phyloP scores from a whole-genome alignment of 2,329 filamentous ascomycete genomes.

The Dendrostoma leiphaemia region DNA sequence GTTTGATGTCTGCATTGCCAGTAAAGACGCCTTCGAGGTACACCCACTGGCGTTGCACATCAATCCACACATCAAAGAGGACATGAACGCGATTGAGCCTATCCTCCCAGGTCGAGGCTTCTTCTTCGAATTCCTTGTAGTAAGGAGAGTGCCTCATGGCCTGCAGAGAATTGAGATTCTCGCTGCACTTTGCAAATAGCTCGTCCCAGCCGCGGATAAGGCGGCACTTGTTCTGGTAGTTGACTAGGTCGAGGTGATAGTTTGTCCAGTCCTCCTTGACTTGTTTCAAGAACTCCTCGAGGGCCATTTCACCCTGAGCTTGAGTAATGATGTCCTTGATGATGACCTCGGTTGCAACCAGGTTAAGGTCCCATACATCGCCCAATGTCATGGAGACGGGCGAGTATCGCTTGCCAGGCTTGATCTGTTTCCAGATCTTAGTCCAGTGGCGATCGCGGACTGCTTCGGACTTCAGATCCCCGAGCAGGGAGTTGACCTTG shows the following conservation, averaged over 20 bases:
- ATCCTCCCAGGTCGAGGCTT: slow-evolving; percentile 95
- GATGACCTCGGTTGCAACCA: slow-evolving; percentile 79
- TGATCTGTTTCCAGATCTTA: slow-evolving; percentile 95
- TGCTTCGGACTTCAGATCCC: slow-evolving; percentile 92
- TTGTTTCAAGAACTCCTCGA: slow-evolving; percentile 95
- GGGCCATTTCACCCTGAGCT: slow-evolving; percentile 95
- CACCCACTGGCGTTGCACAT: slow-evolving; percentile 99
- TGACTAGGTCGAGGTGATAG: slow-evolving; percentile 89
- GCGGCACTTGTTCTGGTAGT: slow-evolving; percentile 97
- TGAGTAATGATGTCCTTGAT: slow-evolving; percentile 93
- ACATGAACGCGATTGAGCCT: slow-evolving; percentile 97
- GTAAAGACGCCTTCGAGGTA: slow-evolving; percentile 99
- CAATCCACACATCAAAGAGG: slow-evolving; percentile 98
- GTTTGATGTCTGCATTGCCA: slow-evolving; percentile 98
- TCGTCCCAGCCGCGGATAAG: slow-evolving; percentile 98
- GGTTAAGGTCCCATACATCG: slow-evolving; percentile 96
- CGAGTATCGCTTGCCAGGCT: slow-evolving; percentile 90
- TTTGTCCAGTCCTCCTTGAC: slow-evolving; percentile 97
- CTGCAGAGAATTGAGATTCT: slow-evolving; percentile 95
- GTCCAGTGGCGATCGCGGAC: slow-evolving; percentile 96
- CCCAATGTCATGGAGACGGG: slow-evolving; percentile 94
- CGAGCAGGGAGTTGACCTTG: slow-evolving; percentile 85
- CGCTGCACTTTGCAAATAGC: slow-evolving; percentile 95
- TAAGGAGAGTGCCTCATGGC: slow-evolving; percentile 99
- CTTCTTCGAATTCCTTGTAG: slow-evolving; percentile 99